These are phyloP conservation scores for Diaporthe sp. DNA, from an alignment of 2,329 filamentous ascomycete genomes.

Conservation along the genomic window DNA sequence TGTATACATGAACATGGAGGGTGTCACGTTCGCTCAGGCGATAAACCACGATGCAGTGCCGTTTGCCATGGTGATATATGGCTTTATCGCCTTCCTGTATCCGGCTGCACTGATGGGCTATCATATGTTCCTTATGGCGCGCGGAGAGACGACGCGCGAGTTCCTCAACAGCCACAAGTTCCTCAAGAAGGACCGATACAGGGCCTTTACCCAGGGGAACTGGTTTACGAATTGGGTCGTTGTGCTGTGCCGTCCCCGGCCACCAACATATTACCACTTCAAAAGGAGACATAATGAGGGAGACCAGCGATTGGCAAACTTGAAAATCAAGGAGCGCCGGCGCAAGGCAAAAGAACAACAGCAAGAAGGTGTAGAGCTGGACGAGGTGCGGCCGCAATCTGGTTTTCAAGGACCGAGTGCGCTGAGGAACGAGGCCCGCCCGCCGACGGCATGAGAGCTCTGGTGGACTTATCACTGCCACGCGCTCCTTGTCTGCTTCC, in stretches of 20 bases:
- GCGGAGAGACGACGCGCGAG: slow-evolving; percentile 95
- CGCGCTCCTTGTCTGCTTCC: background rate
- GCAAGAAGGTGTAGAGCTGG: slow-evolving; percentile 76
- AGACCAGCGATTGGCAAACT: slow-evolving; percentile 80
- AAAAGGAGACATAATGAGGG: slow-evolving; percentile 81
- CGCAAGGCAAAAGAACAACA: slow-evolving; percentile 45
- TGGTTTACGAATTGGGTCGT: slow-evolving; percentile 82
- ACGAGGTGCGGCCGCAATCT: slow-evolving; percentile 62
- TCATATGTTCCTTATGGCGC: slow-evolving; percentile 88
- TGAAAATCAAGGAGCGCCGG: slow-evolving; percentile 54
- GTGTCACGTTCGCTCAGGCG: slow-evolving; percentile 74
- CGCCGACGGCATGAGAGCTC: slow-evolving; percentile 25
- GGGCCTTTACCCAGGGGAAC: slow-evolving; percentile 86
- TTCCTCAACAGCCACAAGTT: slow-evolving; percentile 98
- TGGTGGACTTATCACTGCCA: background rate
- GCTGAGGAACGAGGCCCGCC: slow-evolving; percentile 47
- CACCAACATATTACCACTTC: slow-evolving; percentile 90
- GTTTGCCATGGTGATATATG: slow-evolving; percentile 91
- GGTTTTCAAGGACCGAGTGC: slow-evolving; percentile 67
- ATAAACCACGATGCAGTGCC: slow-evolving; percentile 80
- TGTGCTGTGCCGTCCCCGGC: slow-evolving; percentile 84
- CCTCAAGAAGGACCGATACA: slow-evolving; percentile 87
- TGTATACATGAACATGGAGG: slow-evolving; percentile 72
- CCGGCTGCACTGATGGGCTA: slow-evolving; percentile 87
- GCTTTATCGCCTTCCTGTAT: slow-evolving; percentile 79